Base-by-base conservation (phyloP, 345 rosid species). In the Geranium rotundifolium region DNA sequence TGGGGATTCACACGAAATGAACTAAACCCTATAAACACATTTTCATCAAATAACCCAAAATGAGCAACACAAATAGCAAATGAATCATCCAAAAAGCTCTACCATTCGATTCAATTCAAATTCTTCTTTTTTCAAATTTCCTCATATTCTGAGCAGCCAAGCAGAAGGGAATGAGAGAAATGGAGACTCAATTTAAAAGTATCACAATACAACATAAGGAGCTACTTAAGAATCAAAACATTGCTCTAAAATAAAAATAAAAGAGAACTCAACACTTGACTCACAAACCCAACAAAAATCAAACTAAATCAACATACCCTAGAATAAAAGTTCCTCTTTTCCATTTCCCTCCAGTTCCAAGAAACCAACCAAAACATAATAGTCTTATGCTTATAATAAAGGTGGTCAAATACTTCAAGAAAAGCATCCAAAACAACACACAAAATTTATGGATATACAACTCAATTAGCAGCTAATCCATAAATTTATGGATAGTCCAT, bases 371-470 rank as follows among this genome's bases (percentile, higher is more conserved):
- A 46, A 16, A 46, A 46, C 12, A 16, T 46, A 46, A 16, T 46
- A 16, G 52, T 14, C 27, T 0, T 23, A 23, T 23, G 27, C 27
- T 23, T 23, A 23, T 23, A 23, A 23, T 23, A 23, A 23, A 23
- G 27, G 27, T 23, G 27, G 27, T 23, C 27, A 23, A 23, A 23
- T 23, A 23, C 1, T 23, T 23, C 27, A 63, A 46, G 60, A 66
- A 63, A 49, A 68, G 54, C 67, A 71, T 67, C 17, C 71, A 4
- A 34, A 69, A 64, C 57, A 2, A 55, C 20, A 66, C 59, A 78
- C 71, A 67, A 73, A 56, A 68, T 63, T 17, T 70, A 70, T 75
- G 73, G 73, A 76, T 76, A 76, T 31, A 59, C 39, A 73, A 73
- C 59, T 71, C 73, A 76, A 79, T 79, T 76, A 73, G 83, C 70